Conservation (phyloP, 2,329 filamentous ascomycete genomes). For the Alternaria ethzedia region DNA sequence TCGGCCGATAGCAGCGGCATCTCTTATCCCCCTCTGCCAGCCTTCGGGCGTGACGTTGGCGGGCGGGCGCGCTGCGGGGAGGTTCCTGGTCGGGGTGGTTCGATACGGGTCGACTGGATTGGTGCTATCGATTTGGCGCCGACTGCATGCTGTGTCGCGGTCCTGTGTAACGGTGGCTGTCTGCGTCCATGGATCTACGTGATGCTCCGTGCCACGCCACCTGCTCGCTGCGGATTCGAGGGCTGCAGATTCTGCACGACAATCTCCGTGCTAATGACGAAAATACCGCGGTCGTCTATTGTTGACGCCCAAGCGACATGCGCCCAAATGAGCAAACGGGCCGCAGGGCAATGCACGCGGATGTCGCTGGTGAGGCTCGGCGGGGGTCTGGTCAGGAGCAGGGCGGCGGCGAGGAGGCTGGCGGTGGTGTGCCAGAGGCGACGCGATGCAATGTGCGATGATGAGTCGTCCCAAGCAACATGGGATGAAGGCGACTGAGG, state of each 20-base stretch:
- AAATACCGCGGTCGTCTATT: conserved; percentile 13
- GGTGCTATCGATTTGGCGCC: conserved; percentile 41
- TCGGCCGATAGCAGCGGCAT: conserved; percentile 40
- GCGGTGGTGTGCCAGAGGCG: conserved; percentile 2
- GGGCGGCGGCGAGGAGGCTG: conserved; percentile 25
- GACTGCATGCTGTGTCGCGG: conserved; percentile 41
- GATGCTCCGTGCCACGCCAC: conserved; percentile 16
- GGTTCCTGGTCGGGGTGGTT: conserved; percentile 9
- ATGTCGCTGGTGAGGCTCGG: neutral
- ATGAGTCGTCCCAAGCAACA: conserved; percentile 25
- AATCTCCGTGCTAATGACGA: conserved; percentile 14
- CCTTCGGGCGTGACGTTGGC: conserved; percentile 9
- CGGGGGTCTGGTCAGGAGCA: conserved; percentile 21
- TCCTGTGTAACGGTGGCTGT: conserved; percentile 37
- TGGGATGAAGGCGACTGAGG: conserved; percentile 18
- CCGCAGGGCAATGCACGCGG: conserved; percentile 11
- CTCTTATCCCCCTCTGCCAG: conserved; percentile 7
- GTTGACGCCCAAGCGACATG: conserved; percentile 40
- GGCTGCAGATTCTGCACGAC: neutral
- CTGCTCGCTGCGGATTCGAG: neutral
- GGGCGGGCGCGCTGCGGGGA: conserved; percentile 15
- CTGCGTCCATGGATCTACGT: conserved; percentile 34
- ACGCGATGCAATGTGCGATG: conserved; percentile 10
- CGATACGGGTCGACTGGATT: conserved; percentile 23
- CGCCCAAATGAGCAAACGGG: conserved; percentile 8